Conservation (phyloP, 495 filamentous ascomycete species). For the Penicillium coffeae region DNA sequence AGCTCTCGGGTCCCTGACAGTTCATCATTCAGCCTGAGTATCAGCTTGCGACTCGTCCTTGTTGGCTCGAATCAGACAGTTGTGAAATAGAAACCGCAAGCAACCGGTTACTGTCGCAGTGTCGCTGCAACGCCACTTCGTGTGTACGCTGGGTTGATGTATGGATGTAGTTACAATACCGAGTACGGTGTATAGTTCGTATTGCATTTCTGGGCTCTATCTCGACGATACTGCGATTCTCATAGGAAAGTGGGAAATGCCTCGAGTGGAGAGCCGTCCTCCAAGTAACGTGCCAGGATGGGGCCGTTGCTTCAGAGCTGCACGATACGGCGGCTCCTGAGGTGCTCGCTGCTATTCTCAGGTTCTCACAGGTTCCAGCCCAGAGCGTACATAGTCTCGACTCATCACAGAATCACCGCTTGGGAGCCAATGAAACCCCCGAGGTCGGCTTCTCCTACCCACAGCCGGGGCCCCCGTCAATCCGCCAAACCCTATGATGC, state of each 20-base stretch:
- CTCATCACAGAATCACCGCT: constrained; percentile 21
- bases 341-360: background rate
- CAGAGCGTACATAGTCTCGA: constrained; percentile 16
- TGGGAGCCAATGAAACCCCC: constrained; percentile 24
- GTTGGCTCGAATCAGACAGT: background rate
- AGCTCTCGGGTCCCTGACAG: background rate
- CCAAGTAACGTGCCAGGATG: background rate
- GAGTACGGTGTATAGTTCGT: too few relatives aligned
- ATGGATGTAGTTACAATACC: too few relatives aligned
- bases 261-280: background rate
- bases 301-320: constrained; percentile 15
- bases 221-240: background rate
- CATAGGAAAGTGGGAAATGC: background rate
- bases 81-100: background rate
- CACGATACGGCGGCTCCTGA: constrained; percentile 10
- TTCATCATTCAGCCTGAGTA: constrained; percentile 7
- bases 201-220: too few relatives aligned
- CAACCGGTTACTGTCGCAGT: too few relatives aligned
- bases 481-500: constrained; percentile 26
- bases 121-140: too few relatives aligned
- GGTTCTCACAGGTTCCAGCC: constrained; percentile 10
- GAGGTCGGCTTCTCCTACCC: constrained; percentile 15
- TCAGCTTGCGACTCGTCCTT: background rate
- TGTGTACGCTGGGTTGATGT: too few relatives aligned
- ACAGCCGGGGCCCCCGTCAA: constrained; percentile 27